Percentiles rank a stretch among this genome's conserved stretches.
These are phyloP conservation scores for Paulownia fortunei DNA, from an alignment of 257 asterid species.

Conservation along the genomic window DNA sequence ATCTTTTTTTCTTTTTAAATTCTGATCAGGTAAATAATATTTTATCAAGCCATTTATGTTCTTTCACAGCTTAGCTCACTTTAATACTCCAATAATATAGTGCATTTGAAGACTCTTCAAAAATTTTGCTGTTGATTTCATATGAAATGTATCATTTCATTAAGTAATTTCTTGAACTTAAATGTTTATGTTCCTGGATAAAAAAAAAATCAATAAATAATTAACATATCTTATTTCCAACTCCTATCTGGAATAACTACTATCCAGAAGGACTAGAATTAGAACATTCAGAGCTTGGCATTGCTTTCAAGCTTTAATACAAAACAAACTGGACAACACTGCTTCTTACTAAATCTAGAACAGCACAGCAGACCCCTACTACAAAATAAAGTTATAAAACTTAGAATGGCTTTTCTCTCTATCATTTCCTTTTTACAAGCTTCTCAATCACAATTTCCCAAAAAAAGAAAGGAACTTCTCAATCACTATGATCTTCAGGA, in stretches of 20 bases:
- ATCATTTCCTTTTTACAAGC: background rate
- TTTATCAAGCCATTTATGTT: background rate
- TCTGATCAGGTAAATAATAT: background rate
- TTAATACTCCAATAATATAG: background rate
- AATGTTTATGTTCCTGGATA: background rate
- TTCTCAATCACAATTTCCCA: background rate
- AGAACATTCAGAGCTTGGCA: background rate
- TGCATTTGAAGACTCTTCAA: background rate
- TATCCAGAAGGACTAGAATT: conserved; percentile 2
- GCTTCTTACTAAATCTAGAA: background rate
- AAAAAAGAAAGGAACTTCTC: background rate
- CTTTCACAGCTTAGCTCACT: conserved; percentile 11
- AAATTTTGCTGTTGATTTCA: background rate
- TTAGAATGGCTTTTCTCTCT: background rate
- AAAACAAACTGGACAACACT: background rate
- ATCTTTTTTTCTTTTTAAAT: background rate
- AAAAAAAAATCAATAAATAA: background rate
- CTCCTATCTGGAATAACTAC: conserved; percentile 10
- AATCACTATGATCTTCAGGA: background rate
- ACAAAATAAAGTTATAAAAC: no score
- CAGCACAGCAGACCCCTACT: background rate
- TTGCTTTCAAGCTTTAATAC: background rate
- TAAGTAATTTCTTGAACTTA: background rate
- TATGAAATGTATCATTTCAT: background rate
- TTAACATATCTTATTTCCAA: background rate